Evolutionary conservation across 345 rosid genomes (phyloP), one percentile per base, ranked within the genome.

Genomic region (Stellera chamaejasme): DNA sequence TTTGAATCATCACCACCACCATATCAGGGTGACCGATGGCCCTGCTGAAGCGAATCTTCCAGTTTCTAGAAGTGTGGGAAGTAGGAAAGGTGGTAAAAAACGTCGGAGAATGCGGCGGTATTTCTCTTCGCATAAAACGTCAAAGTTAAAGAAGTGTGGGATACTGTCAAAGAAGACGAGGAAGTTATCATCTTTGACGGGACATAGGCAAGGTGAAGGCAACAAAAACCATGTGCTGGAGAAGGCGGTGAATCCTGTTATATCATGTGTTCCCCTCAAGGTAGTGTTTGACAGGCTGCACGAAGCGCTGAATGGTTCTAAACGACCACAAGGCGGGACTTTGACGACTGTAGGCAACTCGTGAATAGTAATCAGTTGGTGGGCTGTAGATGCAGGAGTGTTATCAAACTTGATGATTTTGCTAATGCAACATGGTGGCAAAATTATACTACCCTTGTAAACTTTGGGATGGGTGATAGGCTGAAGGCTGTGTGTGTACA

Each of bases 281-380:
- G 44, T 94, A 73, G 95, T 87, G n/a, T 90, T 90, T 75, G 90
- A 96, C 71, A 73, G 99, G 78, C 81, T 94, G 69, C 79, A 68
- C 5, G 84, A 94, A 75, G 93, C 90, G 19, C 66, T 90, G 78
- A 94, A 81, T 58, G 86, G 97, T n/a, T 84, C 88, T 51, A 55
- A 61, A 15, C 58, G 89, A 60, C 74, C 71, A 28, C 57, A 72
- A 25, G 67, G 64, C 25, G 71, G 75, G 12, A 14, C 74, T 58
- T 55, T 62, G 49, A 56, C 75, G 54, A 32, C 39, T 3, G 45
- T 70, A 25, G 48, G 44, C 66, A 71, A 62, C 59, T 26, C 66
- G 46, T 80, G 67, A 70, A 45, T 13, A 32, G 39, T 32, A 8
- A 5, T 32, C 39, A 8, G 9, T 32, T 8, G 7, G 9, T 32